Evolutionary conservation across 768 basidiomycete genomes (phyloP), one percentile per base, ranked within the genome.

Genomic region (Rhizopogon rudus): DNA sequence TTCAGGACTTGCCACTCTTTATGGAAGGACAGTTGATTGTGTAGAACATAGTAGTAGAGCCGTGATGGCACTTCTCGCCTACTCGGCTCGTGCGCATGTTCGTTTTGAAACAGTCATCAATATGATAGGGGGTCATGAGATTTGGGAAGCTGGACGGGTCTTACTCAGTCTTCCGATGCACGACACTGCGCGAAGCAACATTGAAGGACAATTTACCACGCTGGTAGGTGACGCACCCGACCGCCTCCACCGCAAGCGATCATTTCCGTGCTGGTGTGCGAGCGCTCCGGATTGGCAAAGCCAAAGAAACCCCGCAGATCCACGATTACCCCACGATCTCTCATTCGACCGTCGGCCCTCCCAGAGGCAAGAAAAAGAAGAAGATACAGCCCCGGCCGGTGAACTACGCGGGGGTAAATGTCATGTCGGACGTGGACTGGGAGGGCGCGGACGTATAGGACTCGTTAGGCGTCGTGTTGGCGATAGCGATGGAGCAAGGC

Each of bases 31-130:
- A 70, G 66, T 70, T 70, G 70, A 72, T 68, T 68, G 68, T 62
- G 70, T 71, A 71, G 75, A 73, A 75, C 67, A 76, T 72, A 71
- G 73, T 71, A 73, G 67, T 74, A 78, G 75, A 71, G 71, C 68
- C 31, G 31, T 33, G 8, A 33, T 10, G 31, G 31, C 31, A 33
- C 31, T 33, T 33, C 31, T 33, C 28, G 58, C 75, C 3, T 70
- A 63, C 52, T 51, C 71, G 40, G 51, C 48, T 6, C 61, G 66
- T 13, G 67, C 73, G 25, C 62, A 61, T 20, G 59, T 70, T 33
- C 61, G 66, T 33, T 88, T 94, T 67, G 92, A 95, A 65, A 87
- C 83, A 20, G 79, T 97, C 3, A 67, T 95, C 57, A 94, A 96
- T 67, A 88, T 88, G 1, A 71, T 91, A 16, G 93, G 93, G 3